Evolutionary conservation across 768 basidiomycete species (phyloP), one percentile per base, ranked within the genome.

Genomic region (Auriscalpium orientale): DNA sequence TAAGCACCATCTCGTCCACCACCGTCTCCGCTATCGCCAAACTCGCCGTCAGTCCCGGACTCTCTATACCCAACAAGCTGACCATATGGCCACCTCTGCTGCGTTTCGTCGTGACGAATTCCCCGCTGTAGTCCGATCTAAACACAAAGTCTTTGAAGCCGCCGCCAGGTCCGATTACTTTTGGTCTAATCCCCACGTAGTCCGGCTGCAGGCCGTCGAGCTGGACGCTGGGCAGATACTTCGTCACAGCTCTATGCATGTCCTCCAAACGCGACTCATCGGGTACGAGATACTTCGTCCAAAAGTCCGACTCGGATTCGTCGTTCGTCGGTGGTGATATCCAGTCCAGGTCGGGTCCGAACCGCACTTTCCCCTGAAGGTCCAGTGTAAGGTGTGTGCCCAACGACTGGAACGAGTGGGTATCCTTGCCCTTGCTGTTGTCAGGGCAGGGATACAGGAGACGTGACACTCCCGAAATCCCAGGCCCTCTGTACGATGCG

Each of bases 301-400:
- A 97, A 65, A 91, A 94, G 59, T 94, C 87, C 1, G 75, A 71
- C 36, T 81, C 79, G 18, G 77, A 75, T 55, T 77, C 68, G 49
- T 64, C 60, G 20, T 60, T 48, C 6, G 68, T 56, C 22, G 79
- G 78, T 2, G 85, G 82, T 2, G 78, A 74, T 62, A 97, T 76
- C 88, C 90, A 91, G 67, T 97, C 87, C 15, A 97, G 77, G 65
- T 98, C 92, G 5, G 95, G 95, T 0, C 95, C 95, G 69, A 98
- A 98, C 34, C 83, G 81, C 52, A 98, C 79, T 58, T 88, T 87
- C 0, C 90, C 89, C 49, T 86, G 79, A 58, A 98, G 66, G 68
- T 94, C 91, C 45, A 98, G 72, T 28, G 92, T 93, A 22, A 98
- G 75, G 71, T 98, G 97, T 11, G 93, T 95, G 3, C 97, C 95